phyloP scores from a whole-genome alignment of 2,329 filamentous ascomycete genomes.

The Neonectria faginata region DNA sequence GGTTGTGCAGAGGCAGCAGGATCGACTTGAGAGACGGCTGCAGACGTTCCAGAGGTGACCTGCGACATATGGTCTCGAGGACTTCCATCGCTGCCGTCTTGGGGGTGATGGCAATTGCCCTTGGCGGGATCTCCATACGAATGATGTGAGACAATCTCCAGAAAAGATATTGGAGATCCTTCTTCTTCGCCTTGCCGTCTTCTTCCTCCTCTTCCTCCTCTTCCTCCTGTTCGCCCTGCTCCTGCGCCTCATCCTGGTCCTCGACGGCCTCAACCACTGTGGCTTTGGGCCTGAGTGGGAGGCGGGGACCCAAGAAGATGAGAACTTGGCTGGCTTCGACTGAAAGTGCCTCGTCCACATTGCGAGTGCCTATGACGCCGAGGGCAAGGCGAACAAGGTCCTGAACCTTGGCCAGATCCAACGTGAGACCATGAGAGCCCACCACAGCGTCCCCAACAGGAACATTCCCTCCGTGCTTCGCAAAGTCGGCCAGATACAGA shows the following conservation, averaged over 20 bases:
- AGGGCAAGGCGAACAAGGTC: conserved; percentile 65
- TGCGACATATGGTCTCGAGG: conserved; percentile 75
- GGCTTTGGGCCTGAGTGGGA: conserved; percentile 54
- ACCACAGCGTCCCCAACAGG: conserved; percentile 66
- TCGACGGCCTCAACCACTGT: conserved; percentile 57
- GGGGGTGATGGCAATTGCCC: conserved; percentile 72
- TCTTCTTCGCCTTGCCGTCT: conserved; percentile 54
- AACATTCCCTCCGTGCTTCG: conserved; percentile 66
- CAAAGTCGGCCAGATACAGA: conserved; percentile 84
- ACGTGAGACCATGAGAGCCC: conserved; percentile 77
- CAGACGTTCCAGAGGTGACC: conserved; percentile 69
- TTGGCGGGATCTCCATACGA: conserved; percentile 77
- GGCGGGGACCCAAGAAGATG: conserved; percentile 78
- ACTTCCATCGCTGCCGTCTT: conserved; percentile 83
- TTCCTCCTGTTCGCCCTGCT: conserved; percentile 57
- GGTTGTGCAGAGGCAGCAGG: conserved; percentile 76
- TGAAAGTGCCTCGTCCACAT: conserved; percentile 80
- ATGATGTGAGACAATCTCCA: conserved; percentile 82
- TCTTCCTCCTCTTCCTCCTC: conserved; percentile 58
- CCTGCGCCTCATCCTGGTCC: conserved; percentile 47
- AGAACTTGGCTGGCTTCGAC: conserved; percentile 84
- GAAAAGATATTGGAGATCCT: conserved; percentile 78
- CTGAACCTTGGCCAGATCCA: conserved; percentile 74
- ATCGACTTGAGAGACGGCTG: conserved; percentile 71
- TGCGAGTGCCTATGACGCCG: conserved; percentile 68